Conservation (phyloP, 108 stramenopile genomes). For the Nannochloropsis gaditana region DNA sequence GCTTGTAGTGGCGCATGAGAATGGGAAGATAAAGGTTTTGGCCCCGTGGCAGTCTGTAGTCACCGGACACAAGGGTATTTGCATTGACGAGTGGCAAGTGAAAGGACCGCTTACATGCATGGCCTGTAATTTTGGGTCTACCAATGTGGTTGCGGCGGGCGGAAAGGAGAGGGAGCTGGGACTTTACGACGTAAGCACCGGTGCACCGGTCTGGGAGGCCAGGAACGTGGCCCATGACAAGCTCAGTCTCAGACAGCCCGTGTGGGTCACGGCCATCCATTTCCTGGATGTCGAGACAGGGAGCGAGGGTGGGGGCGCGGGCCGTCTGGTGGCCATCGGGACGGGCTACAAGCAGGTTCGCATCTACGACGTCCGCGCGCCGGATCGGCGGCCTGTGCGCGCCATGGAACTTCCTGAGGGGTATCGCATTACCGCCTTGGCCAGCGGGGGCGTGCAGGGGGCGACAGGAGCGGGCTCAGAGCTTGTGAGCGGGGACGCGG, state of each 20-base stretch:
- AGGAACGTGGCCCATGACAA: neutral
- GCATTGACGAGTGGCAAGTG: neutral
- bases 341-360: constrained; percentile 5
- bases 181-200: neutral
- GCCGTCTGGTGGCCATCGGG: neutral
- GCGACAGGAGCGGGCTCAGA: neutral
- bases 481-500: constrained; percentile 5
- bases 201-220: neutral
- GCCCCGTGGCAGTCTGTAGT: neutral
- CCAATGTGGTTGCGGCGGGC: neutral
- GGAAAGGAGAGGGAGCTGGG: neutral
- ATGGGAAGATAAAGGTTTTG: neutral
- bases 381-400: neutral
- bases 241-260: neutral
- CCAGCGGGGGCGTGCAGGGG: neutral
- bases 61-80: neutral
- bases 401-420: neutral
- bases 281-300: neutral
- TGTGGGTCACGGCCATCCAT: neutral
- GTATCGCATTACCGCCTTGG: neutral
- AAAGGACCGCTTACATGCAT: neutral
- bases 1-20: neutral
- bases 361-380: neutral
- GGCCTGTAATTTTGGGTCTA: neutral
- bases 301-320: neutral